phyloP scores from a whole-genome alignment of 1,284 basidiomycete genomes.

The Serendipita sp. region DNA sequence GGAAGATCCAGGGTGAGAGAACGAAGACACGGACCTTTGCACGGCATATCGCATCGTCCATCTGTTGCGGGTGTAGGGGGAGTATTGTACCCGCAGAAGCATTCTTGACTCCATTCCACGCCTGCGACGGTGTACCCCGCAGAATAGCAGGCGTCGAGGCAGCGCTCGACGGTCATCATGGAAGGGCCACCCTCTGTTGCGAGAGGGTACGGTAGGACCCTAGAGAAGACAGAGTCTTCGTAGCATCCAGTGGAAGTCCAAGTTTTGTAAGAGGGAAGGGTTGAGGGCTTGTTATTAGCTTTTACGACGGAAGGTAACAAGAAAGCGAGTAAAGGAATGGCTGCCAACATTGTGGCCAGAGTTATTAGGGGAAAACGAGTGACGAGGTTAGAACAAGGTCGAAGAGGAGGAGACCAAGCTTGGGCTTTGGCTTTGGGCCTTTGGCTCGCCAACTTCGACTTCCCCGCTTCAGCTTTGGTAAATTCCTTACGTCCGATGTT shows the following conservation, averaged over 20 bases:
- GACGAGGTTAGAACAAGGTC: no score
- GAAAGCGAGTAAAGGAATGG: background rate
- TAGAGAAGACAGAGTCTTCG: background rate
- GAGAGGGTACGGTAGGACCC: constrained; percentile 16
- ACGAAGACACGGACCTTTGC: background rate
- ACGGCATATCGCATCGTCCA: background rate
- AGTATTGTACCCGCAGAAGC: background rate
- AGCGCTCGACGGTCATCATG: constrained; percentile 15
- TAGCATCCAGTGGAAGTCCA: background rate
- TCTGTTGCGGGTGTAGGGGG: background rate
- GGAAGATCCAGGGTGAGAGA: background rate
- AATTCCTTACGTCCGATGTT: no score
- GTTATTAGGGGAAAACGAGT: no score
- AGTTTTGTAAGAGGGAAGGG: background rate
- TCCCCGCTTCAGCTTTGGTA: no score
- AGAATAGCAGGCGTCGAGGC: constrained; percentile 12
- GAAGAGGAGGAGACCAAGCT: no score
- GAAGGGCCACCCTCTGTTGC: constrained; percentile 18
- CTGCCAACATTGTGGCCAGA: background rate
- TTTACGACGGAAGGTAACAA: background rate
- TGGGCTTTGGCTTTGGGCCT: no score
- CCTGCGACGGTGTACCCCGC: constrained; percentile 12
- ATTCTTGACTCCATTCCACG: constrained; percentile 22
- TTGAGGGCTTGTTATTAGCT: no score
- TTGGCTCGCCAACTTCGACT: no score